These are phyloP conservation scores for Fusarium udum DNA, from an alignment of 2,329 filamentous ascomycete species.

Conservation along the genomic window DNA sequence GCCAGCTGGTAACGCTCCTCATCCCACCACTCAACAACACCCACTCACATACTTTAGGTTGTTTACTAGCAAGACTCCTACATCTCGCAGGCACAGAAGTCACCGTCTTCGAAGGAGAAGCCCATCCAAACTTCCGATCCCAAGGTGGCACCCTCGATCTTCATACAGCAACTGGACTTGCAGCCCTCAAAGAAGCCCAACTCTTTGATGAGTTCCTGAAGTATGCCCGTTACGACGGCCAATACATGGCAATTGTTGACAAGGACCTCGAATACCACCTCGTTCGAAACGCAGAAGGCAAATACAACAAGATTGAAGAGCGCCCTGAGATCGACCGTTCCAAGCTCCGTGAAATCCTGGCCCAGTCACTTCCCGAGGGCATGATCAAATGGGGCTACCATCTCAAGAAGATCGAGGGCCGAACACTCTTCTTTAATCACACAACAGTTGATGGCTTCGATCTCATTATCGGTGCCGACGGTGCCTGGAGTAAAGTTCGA, in stretches of 20 bases:
- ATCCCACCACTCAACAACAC: background rate
- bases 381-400: slow-evolving; percentile 58
- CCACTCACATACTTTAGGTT: slow-evolving; percentile 33
- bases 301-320: slow-evolving; percentile 43
- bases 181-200: slow-evolving; percentile 60
- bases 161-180: slow-evolving; percentile 60
- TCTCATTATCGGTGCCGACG: slow-evolving; percentile 50
- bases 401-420: slow-evolving; percentile 51
- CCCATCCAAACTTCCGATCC: slow-evolving; percentile 53
- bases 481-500: slow-evolving; percentile 51
- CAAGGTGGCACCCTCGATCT: slow-evolving; percentile 66
- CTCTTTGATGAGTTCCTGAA: slow-evolving; percentile 61
- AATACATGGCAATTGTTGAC: slow-evolving; percentile 59
- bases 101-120: slow-evolving; percentile 61
- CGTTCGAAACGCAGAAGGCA: slow-evolving; percentile 38
- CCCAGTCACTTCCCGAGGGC: slow-evolving; percentile 55
- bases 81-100: slow-evolving; percentile 56
- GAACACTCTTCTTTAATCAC: slow-evolving; percentile 52
- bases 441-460: slow-evolving; percentile 51
- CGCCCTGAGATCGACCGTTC: slow-evolving; percentile 64
- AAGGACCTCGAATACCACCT: slow-evolving; percentile 50
- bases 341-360: slow-evolving; percentile 55
- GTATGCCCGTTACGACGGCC: slow-evolving; percentile 61
- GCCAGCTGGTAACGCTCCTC: slow-evolving; percentile 37
- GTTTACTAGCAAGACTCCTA: slow-evolving; percentile 58